These are phyloP conservation scores for Ceriops decandra DNA, from an alignment of 345 rosid species.

Conservation along the genomic window DNA sequence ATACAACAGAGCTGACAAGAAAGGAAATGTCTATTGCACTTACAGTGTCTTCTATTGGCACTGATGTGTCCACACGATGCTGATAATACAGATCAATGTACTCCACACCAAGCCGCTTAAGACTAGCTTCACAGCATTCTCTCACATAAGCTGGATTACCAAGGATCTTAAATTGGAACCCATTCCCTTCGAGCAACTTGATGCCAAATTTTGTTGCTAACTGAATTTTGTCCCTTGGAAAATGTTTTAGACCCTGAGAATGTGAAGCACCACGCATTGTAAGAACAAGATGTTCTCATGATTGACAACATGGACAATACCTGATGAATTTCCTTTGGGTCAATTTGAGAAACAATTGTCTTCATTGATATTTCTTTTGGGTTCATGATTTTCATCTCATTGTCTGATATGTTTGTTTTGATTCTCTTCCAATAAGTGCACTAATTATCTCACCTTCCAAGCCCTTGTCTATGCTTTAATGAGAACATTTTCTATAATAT, in stretches of 20 bases:
- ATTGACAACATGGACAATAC: too few relatives aligned
- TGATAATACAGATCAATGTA: conserved; percentile 56
- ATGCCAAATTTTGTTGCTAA: conserved; percentile 53
- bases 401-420: too few relatives aligned
- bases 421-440: too few relatives aligned
- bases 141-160: conserved; percentile 48
- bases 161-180: conserved; percentile 14
- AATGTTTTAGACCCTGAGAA: conserved; percentile 45
- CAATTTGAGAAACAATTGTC: too few relatives aligned
- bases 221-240: conserved; percentile 48
- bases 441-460: too few relatives aligned
- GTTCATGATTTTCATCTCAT: too few relatives aligned
- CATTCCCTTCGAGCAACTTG: not conserved
- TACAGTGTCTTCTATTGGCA: conserved; percentile 57
- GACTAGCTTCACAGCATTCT: conserved; percentile 53
- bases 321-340: too few relatives aligned
- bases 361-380: too few relatives aligned
- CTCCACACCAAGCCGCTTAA: conserved; percentile 44
- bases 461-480: too few relatives aligned
- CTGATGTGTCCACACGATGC: conserved; percentile 50
- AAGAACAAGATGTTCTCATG: too few relatives aligned
- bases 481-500: too few relatives aligned
- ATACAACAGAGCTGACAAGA: too few relatives aligned
- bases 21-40: not conserved
- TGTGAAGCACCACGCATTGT: not conserved